phyloP scores from a whole-genome alignment of 208 protist species.

The Crithidia sp. region DNA sequence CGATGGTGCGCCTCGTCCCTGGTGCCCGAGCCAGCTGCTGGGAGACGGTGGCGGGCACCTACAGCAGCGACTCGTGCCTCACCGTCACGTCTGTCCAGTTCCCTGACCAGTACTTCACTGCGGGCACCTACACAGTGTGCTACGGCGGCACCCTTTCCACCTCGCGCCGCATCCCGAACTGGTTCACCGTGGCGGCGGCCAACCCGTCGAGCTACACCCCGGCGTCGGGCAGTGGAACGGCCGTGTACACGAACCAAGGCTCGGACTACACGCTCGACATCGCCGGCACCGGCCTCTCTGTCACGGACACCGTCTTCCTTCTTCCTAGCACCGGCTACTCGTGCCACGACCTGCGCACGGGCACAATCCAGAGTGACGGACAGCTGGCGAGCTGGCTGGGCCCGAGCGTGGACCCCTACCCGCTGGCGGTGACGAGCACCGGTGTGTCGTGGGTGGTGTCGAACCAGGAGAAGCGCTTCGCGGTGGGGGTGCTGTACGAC shows the following conservation, averaged over 20 bases:
- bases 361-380: constrained; percentile 52
- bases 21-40: constrained; percentile 78
- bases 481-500: constrained; percentile 59
- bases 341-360: constrained; percentile 86
- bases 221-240: constrained; percentile 18
- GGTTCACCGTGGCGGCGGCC: constrained; percentile 51
- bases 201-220: constrained; percentile 71
- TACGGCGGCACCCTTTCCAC: constrained; percentile 52
- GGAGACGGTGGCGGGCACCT: constrained; percentile 42
- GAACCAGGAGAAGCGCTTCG: constrained; percentile 67
- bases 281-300: constrained; percentile 58
- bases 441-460: constrained; percentile 78
- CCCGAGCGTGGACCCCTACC: constrained; percentile 65
- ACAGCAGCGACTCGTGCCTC: constrained; percentile 68
- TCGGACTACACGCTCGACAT: constrained; percentile 66
- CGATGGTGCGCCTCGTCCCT: constrained; percentile 61
- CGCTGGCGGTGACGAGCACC: constrained; percentile 43
- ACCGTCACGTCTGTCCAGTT: constrained; percentile 66
- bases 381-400: constrained; percentile 63
- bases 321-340: constrained; percentile 69
- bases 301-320: constrained; percentile 69
- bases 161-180: constrained; percentile 66
- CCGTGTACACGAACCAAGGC: constrained; percentile 81
- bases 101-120: constrained; percentile 62
- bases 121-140: constrained; percentile 82